A percentile compares a stretch with the other conserved stretches of the same genome.
Evolutionary conservation across 495 filamentous ascomycete genomes (phyloP).

Genomic region (Hypoxylon lenormandii): DNA sequence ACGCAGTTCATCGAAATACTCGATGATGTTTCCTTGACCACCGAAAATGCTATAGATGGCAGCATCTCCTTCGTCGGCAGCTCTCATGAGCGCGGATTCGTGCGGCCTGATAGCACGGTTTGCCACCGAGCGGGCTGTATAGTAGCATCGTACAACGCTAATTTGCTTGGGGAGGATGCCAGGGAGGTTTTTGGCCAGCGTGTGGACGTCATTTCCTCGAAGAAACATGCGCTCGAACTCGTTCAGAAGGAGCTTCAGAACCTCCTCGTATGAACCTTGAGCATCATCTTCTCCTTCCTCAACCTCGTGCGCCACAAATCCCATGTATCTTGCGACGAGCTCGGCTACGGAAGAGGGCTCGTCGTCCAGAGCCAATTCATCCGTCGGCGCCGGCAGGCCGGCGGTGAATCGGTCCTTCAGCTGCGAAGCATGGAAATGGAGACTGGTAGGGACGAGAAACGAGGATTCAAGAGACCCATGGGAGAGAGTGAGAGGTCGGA

Average conservation of each 20-base stretch:
- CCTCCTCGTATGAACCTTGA: conserved; percentile 84
- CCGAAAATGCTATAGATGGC: conserved; percentile 92
- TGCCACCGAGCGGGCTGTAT: conserved; percentile 83
- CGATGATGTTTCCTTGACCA: conserved; percentile 99
- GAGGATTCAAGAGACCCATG: conserved; percentile 96
- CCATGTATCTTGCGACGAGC: conserved; percentile 90
- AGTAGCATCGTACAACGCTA: conserved; percentile 86
- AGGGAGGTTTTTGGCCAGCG: conserved; percentile 81
- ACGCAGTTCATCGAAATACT: conserved; percentile 97
- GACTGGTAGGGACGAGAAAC: conserved; percentile 89
- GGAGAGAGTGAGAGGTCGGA: conserved; percentile 85
- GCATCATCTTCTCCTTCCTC: conserved; percentile 90
- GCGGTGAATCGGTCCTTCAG: conserved; percentile 86
- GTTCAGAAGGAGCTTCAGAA: conserved; percentile 86
- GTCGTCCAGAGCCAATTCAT: conserved; percentile 96
- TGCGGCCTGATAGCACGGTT: conserved; percentile 86
- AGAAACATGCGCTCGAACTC: conserved; percentile 97
- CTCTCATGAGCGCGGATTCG: conserved; percentile 90
- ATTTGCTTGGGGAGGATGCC: conserved; percentile 91
- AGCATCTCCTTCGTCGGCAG: conserved; percentile 80
- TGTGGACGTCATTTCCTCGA: conserved; percentile 94
- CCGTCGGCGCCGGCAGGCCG: conserved; percentile 87
- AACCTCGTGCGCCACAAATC: conserved; percentile 84
- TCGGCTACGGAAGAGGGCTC: conserved; percentile 93
- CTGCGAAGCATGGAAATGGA: conserved; percentile 95